A percentile compares a stretch with the other conserved stretches of the same genome.
Evolutionary conservation across 345 rosid genomes (phyloP).

Genomic region (Citrus medica): DNA sequence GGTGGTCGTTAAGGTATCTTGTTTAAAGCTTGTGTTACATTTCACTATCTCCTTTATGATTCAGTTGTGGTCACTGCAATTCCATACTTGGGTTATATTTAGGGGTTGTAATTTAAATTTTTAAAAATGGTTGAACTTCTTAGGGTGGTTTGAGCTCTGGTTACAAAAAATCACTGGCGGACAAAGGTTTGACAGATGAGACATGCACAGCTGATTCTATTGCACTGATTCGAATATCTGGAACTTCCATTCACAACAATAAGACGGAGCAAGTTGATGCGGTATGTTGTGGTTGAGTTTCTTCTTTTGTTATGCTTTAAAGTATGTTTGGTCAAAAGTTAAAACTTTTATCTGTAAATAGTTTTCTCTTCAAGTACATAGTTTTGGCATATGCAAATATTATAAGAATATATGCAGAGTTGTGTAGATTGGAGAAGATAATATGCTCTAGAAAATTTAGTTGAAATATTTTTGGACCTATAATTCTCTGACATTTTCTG

Average conservation of each 20-base stretch:
- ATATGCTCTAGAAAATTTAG: neutral
- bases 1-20: slow-evolving; percentile 83
- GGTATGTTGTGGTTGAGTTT: slow-evolving; percentile 39
- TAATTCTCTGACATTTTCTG: neutral
- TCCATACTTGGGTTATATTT: slow-evolving; percentile 9
- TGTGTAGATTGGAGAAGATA: neutral
- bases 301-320: neutral
- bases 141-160: slow-evolving; percentile 98
- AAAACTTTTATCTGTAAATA: neutral
- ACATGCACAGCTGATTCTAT: slow-evolving; percentile 65
- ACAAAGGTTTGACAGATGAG: slow-evolving; percentile 63
- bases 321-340: neutral
- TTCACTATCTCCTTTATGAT: neutral
- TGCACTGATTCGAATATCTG: slow-evolving; percentile 82
- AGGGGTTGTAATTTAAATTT: slow-evolving; percentile 3
- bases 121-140: slow-evolving; percentile 21
- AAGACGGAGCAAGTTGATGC: slow-evolving; percentile 81
- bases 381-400: neutral
- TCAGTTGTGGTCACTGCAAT: slow-evolving; percentile 7
- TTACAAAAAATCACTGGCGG: slow-evolving; percentile 65
- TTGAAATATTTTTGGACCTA: neutral
- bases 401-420: neutral
- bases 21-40: neutral
- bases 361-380: neutral
- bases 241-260: slow-evolving; percentile 71